phyloP scores from a whole-genome alignment of 164 flowering plant species.

The Magnolia kwangsiensis region DNA sequence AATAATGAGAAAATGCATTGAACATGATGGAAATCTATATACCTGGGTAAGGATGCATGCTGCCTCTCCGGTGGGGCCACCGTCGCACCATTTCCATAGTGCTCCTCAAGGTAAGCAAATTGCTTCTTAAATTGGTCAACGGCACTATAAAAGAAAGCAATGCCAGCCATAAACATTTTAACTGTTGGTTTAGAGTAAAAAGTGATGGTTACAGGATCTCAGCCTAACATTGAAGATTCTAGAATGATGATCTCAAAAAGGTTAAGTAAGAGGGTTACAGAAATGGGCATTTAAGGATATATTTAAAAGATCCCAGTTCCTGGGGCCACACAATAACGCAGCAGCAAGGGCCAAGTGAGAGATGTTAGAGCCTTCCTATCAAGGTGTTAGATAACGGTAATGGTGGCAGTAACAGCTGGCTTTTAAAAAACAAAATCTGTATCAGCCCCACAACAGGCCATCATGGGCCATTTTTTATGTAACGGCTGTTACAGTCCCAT shows the following conservation, averaged over 20 bases:
- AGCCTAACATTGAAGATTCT: not conserved
- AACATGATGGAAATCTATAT: conserved; percentile 6
- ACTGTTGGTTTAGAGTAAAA: not conserved
- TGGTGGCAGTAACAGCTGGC: too few species aligned
- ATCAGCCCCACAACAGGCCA: too few species aligned
- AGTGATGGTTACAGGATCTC: not conserved
- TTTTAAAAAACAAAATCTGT: too few species aligned
- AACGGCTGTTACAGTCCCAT: too few species aligned
- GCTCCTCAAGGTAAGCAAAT: conserved; percentile 94
- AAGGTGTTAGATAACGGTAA: too few species aligned
- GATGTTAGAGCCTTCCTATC: too few species aligned
- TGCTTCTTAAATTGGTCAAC: conserved; percentile 99
- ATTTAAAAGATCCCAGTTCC: not conserved
- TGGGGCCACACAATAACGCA: too few species aligned
- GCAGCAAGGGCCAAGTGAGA: too few species aligned
- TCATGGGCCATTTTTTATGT: too few species aligned
- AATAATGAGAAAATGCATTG: not conserved
- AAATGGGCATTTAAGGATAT: not conserved
- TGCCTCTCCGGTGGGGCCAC: conserved; percentile 88
- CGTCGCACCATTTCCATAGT: conserved; percentile 72
- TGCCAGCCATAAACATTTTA: not conserved
- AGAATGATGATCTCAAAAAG: too few species aligned
- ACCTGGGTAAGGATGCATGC: conserved; percentile 97
- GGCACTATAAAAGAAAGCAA: conserved; percentile 55
- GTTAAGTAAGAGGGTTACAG: not conserved